Conservation (phyloP, 352 stramenopile species). For the Phytopythium boreale region DNA sequence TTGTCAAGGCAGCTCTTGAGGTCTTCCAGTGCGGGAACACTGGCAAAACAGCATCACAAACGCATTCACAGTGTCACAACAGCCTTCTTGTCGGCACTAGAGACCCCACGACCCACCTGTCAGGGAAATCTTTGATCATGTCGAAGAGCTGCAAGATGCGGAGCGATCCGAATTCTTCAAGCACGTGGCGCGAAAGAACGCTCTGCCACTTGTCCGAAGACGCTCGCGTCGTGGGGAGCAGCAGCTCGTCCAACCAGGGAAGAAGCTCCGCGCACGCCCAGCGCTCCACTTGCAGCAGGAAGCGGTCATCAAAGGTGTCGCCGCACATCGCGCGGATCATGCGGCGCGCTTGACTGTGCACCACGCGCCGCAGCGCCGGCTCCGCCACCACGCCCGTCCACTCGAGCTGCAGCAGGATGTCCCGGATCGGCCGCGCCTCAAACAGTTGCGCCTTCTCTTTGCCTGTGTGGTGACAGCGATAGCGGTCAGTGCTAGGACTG, state of each 20-base stretch:
- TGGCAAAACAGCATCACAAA: constrained; percentile 10
- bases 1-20: constrained; percentile 71
- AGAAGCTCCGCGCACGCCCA: constrained; percentile 52
- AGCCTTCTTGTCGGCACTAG: too few relatives aligned
- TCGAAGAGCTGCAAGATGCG: constrained; percentile 96
- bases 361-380: constrained; percentile 39
- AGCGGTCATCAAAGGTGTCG: constrained; percentile 47
- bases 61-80: too few relatives aligned
- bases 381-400: constrained; percentile 53
- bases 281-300: constrained; percentile 41
- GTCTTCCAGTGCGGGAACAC: constrained; percentile 65
- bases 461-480: constrained; percentile 1
- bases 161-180: constrained; percentile 61
- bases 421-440: constrained; percentile 41
- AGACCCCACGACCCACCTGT: constrained; percentile 39
- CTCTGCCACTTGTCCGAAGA: constrained; percentile 34
- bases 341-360: constrained; percentile 56
- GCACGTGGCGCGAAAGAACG: constrained; percentile 46
- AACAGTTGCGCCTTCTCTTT: constrained; percentile 55
- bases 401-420: constrained; percentile 50
- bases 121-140: constrained; percentile 96
- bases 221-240: constrained; percentile 21
- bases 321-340: constrained; percentile 43
- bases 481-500: neutral
- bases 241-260: constrained; percentile 56